Percentiles rank a stretch among this genome's conserved stretches.
Evolutionary conservation across 805 yeast genomes (phyloP).

Genomic region (Maudiozyma pseudohumilis): DNA sequence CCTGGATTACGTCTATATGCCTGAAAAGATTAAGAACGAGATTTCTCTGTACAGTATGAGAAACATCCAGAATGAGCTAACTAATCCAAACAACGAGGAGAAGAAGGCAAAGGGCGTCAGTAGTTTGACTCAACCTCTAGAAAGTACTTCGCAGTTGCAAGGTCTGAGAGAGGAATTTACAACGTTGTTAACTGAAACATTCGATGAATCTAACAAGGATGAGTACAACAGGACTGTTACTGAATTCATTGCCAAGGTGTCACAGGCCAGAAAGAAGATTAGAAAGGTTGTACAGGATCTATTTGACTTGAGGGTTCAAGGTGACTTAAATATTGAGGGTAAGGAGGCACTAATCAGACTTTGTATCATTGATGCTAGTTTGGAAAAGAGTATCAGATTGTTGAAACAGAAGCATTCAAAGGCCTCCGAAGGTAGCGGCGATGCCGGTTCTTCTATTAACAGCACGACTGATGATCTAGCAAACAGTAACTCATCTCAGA

Average conservation of each 20-base stretch:
- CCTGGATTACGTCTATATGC: conserved; percentile 48
- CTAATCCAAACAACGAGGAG: conserved; percentile 8
- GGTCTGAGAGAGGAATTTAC: conserved; percentile 46
- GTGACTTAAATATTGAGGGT: conserved; percentile 55
- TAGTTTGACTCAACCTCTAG: too few relatives aligned
- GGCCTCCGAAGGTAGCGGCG: neutral
- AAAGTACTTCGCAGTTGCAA: conserved; percentile 34
- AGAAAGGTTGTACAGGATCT: conserved; percentile 46
- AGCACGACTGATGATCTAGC: neutral
- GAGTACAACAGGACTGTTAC: conserved; percentile 21
- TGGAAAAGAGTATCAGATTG: conserved; percentile 42
- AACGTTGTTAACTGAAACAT: conserved; percentile 33
- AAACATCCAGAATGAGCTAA: conserved; percentile 57
- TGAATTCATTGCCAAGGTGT: conserved; percentile 32
- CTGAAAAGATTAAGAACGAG: conserved; percentile 49
- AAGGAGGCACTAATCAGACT: conserved; percentile 68
- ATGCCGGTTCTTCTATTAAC: neutral
- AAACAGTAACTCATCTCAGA: conserved; percentile 3
- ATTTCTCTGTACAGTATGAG: conserved; percentile 72
- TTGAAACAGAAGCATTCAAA: conserved; percentile 23
- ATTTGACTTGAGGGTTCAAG: conserved; percentile 45
- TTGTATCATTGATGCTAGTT: conserved; percentile 60
- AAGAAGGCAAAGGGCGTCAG: neutral
- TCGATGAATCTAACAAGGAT: conserved; percentile 12
- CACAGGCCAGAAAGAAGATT: conserved; percentile 32